phyloP scores from a whole-genome alignment of 108 stramenopile genomes.

The Fistulifera pelliculosa region DNA sequence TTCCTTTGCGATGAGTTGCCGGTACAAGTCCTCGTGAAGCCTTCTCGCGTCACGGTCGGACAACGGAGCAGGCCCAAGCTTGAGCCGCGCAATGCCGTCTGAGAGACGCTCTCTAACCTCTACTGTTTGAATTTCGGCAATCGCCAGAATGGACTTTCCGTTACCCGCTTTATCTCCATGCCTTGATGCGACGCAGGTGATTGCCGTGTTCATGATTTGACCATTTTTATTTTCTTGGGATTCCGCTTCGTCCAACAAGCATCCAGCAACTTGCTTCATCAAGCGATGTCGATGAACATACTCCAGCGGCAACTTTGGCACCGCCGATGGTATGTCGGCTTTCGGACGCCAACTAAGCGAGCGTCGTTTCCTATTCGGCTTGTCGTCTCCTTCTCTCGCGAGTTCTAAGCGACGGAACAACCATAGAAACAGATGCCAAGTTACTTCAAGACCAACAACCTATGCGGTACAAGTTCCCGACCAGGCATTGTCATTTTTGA shows the following conservation, averaged over 20 bases:
- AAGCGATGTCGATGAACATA: slow-evolving; percentile 81
- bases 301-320: slow-evolving; percentile 75
- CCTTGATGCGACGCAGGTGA: slow-evolving; percentile 80
- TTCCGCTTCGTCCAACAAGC: slow-evolving; percentile 53
- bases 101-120: slow-evolving; percentile 76
- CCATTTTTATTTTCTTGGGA: slow-evolving; percentile 54
- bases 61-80: slow-evolving; percentile 62
- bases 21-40: slow-evolving; percentile 75
- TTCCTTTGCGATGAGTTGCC: slow-evolving; percentile 60
- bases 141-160: slow-evolving; percentile 77
- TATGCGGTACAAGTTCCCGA: no score
- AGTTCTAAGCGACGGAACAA: no score
- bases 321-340: slow-evolving; percentile 74
- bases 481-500: no score
- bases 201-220: slow-evolving; percentile 35
- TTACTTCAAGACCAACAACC: no score
- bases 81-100: slow-evolving; percentile 82
- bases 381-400: no score
- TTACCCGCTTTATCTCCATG: slow-evolving; percentile 85
- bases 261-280: slow-evolving; percentile 85
- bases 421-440: no score
- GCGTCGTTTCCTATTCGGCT: no score
- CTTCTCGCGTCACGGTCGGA: slow-evolving; percentile 64
- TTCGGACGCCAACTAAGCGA: slow-evolving; percentile 78
- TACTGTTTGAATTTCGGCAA: slow-evolving; percentile 79